Evolutionary conservation across 2,329 filamentous ascomycete genomes (phyloP), one percentile per base, ranked within the genome.

Genomic region (Pseudogymnoascus sp.): DNA sequence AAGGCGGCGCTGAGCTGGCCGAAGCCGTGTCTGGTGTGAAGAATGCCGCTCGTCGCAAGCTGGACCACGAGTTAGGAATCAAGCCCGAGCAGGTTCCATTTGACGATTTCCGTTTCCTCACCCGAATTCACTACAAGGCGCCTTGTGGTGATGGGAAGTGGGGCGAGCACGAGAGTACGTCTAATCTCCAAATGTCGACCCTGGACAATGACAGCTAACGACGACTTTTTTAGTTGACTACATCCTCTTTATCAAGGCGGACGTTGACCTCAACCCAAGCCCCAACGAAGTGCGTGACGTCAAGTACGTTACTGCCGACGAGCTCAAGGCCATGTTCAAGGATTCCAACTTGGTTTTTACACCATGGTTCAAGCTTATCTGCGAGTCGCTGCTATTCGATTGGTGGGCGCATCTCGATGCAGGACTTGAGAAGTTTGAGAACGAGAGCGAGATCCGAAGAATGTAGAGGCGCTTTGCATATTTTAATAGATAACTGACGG

Each of bases 331-430:
- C 69, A 90, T 93, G 82, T 97, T 99, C 76, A 79, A 87, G 71
- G 88, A 97, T 72, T 85, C 89, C 3, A 81, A 78, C 62, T 81
- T 96, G 70, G 89, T 88, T 71, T 97, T 97, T 76, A 99, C 95
- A 0, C 95, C 95, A 1, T 99, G 95, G 95, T 99, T 99, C 82
- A 96, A 96, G 82, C 87, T 99, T 69, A 97, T 99, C 73, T 99
- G 95, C 82, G 84, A 97, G 76, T 92, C 91, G 59, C 93, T 97
- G 90, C 84, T 99, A 44, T 99, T 96, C 72, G 89, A 97, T 76
- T 99, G 95, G 95, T 99, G 95, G 95, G 81, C 87, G 73, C 86
- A 90, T 77, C 83, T 97, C 63, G 88, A 95, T 70, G 80, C 83
- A 24, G 90, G 89, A 8, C 80, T 97, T 69, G 89, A 96, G 65